These are phyloP conservation scores for Monosporascus cannonballus DNA, from an alignment of 2,329 filamentous ascomycete genomes.

Conservation along the genomic window DNA sequence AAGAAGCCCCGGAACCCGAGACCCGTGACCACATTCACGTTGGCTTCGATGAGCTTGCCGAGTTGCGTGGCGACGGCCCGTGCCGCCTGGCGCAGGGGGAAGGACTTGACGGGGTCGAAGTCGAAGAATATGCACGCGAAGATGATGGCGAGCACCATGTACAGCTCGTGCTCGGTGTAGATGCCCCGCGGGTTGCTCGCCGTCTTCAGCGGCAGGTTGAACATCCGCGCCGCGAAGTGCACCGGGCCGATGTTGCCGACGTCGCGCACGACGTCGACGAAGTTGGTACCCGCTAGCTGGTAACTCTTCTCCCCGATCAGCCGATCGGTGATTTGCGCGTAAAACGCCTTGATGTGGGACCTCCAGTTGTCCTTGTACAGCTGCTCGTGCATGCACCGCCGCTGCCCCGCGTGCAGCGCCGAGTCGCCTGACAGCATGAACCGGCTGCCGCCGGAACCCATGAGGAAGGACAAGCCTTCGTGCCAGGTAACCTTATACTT, in stretches of 20 bases:
- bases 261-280: slow-evolving; percentile 67
- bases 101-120: slow-evolving; percentile 60
- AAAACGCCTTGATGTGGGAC: slow-evolving; percentile 59
- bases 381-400: slow-evolving; percentile 47
- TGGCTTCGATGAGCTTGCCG: slow-evolving; percentile 55
- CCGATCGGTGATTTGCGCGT: slow-evolving; percentile 52
- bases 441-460: slow-evolving; percentile 46
- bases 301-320: slow-evolving; percentile 62
- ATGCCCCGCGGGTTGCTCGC: slow-evolving; percentile 52
- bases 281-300: slow-evolving; percentile 51
- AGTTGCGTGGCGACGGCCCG: slow-evolving; percentile 53
- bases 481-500: slow-evolving; percentile 63
- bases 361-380: slow-evolving; percentile 59
- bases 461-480: slow-evolving; percentile 55
- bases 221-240: slow-evolving; percentile 55
- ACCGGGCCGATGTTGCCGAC: slow-evolving; percentile 63
- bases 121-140: slow-evolving; percentile 62
- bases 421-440: slow-evolving; percentile 52
- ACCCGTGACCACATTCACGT: slow-evolving; percentile 53
- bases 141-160: slow-evolving; percentile 58
- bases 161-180: slow-evolving; percentile 49
- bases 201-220: slow-evolving; percentile 63
- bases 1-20: slow-evolving; percentile 46
- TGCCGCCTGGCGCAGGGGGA: slow-evolving; percentile 54
- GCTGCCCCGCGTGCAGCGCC: slow-evolving; percentile 41